Evolutionary conservation across 164 flowering plant species (phyloP).

Genomic region (Magnolia officinalis): DNA sequence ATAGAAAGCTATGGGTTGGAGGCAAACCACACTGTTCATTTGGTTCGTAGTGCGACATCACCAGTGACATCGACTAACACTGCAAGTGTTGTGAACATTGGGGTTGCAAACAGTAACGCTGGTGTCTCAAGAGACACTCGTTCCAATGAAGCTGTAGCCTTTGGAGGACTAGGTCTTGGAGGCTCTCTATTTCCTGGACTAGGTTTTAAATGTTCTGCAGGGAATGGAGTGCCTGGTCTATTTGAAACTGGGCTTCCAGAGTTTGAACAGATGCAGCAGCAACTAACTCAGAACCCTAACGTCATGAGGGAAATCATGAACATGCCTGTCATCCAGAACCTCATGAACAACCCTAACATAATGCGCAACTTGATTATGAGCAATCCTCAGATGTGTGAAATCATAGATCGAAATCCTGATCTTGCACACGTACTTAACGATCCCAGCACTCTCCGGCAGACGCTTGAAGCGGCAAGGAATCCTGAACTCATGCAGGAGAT

Average conservation of each 20-base stretch:
- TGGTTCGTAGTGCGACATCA: constrained; percentile 67
- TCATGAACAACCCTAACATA: constrained; percentile 87
- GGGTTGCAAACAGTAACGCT: constrained; percentile 27
- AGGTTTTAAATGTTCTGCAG: constrained; percentile 44
- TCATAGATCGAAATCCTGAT: constrained; percentile 87
- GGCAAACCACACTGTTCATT: constrained; percentile 78
- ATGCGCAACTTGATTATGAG: constrained; percentile 81
- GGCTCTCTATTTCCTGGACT: constrained; percentile 60
- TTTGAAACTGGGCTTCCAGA: constrained; percentile 84
- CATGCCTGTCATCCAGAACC: constrained; percentile 73
- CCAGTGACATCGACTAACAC: constrained; percentile 40
- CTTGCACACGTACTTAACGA: constrained; percentile 89
- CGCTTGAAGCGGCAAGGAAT: constrained; percentile 86
- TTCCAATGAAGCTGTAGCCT: constrained; percentile 38
- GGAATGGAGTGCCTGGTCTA: constrained; percentile 48
- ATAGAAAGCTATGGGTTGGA: constrained; percentile 79
- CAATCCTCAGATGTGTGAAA: constrained; percentile 94
- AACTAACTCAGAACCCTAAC: constrained; percentile 81
- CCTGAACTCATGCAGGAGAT: constrained; percentile 97
- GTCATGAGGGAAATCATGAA: constrained; percentile 94
- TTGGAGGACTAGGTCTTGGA: constrained; percentile 55
- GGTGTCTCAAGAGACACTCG: constrained; percentile 27
- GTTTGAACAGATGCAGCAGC: constrained; percentile 80
- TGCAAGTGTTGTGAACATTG: constrained; percentile 36
- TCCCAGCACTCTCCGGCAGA: constrained; percentile 79